These are phyloP conservation scores for Xylaria palmicola DNA, from an alignment of 495 filamentous ascomycete genomes.

Conservation along the genomic window DNA sequence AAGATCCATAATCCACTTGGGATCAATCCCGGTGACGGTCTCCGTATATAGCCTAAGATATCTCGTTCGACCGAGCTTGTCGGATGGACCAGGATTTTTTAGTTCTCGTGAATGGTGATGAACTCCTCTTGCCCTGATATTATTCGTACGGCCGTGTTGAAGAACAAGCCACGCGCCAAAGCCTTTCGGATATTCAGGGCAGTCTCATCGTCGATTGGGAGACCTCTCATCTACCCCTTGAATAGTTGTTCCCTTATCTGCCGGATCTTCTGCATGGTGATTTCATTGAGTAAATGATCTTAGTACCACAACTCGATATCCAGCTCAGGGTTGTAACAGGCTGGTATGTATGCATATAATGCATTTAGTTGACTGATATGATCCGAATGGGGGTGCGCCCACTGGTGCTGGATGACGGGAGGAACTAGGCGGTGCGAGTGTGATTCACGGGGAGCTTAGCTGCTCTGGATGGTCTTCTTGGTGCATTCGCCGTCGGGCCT, in stretches of 20 bases:
- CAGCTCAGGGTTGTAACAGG: neutral
- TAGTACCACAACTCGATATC: neutral
- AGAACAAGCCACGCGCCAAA: neutral
- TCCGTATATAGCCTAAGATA: neutral
- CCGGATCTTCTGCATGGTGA: neutral
- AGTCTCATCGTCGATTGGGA: neutral
- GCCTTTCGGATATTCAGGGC: neutral
- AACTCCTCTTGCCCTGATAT: neutral
- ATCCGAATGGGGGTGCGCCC: neutral
- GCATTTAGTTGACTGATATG: neutral
- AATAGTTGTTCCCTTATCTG: neutral
- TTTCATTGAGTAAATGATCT: neutral
- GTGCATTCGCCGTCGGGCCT: no score
- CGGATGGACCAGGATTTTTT: neutral
- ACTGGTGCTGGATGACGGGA: neutral
- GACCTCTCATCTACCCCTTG: neutral
- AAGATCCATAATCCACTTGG: neutral
- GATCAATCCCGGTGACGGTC: neutral
- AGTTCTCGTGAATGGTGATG: neutral
- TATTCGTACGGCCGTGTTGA: neutral
- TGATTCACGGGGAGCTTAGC: no score
- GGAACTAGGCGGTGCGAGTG: neutral
- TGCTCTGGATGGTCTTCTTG: no score
- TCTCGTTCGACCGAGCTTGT: neutral
- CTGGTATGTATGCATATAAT: neutral